Percentiles rank a stretch among this genome's conserved stretches.
Conservation (phyloP, 306 rosid species). For the Aeschynomene evenia region DNA sequence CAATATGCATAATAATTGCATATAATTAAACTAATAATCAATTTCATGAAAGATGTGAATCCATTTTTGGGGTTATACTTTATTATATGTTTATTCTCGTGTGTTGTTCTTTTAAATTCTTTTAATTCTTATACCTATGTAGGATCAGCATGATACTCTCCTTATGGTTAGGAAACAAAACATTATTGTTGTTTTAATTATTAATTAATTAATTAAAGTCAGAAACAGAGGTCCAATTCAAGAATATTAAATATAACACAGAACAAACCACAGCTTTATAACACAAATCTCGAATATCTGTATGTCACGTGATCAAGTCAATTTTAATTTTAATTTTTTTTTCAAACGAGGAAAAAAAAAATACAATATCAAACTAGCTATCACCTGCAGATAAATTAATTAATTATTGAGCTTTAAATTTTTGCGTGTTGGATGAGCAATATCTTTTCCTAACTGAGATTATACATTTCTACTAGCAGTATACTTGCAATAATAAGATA, state of each 20-base stretch:
- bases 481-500: not conserved
- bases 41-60: too few relatives aligned
- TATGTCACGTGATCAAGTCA: slow-evolving; percentile 29
- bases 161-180: slow-evolving; percentile 17
- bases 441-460: not conserved
- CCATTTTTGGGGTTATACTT: not conserved
- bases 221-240: slow-evolving; percentile 16
- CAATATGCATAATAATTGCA: too few relatives aligned
- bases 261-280: not conserved
- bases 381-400: not conserved
- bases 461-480: not conserved
- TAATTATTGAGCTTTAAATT: not conserved
- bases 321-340: not conserved
- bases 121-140: not conserved
- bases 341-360: not conserved
- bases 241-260: not conserved
- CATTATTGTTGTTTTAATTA: not conserved
- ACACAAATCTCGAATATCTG: not conserved
- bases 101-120: not conserved
- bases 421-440: not conserved
- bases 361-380: too few relatives aligned
- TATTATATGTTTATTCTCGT: not conserved
- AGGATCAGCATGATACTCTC: slow-evolving; percentile 30
- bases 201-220: too few relatives aligned
- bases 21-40: too few relatives aligned